Base-by-base conservation (phyloP, 2,329 filamentous ascomycete genomes). In the Boeremia exigua region DNA sequence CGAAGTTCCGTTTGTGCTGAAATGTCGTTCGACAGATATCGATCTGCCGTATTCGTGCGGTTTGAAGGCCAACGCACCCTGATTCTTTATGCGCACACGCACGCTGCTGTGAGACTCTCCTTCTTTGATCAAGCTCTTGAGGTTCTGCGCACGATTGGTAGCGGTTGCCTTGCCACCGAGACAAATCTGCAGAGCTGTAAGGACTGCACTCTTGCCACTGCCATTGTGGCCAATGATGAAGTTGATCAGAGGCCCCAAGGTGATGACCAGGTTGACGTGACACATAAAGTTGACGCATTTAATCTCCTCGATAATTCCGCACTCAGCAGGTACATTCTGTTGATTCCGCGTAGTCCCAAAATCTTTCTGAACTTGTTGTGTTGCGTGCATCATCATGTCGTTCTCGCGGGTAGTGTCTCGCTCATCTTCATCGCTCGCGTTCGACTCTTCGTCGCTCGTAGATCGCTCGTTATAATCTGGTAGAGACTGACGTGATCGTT, bases 191-290 rank as follows among this genome's bases (percentile, higher is more conserved):
- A 99, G 86, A 4, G 92, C 95, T 0, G 95, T 98, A 27, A 99
- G 79, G 12, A 98, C 89, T 2, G 95, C 95, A 74, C 95, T 99
- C 79, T 99, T 99, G 32, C 95, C 95, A 72, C 94, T 98, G 29
- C 95, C 95, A 72, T 99, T 99, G 75, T 96, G 92, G 14, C 95
- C 95, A 51, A 97, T 93, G 59, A 99, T 93, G 77, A 99, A 99
- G 76, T 99, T 99, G 75, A 99, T 96, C 33, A 97, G 80, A 0
- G 95, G 95, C 0, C 95, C 95, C n/a, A 99, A 82, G 53, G 89
- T 85, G 56, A 96, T 90, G 38, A 89, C 86, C 15, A 98, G 83
- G 51, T 88, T 87, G 39, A 87, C 82, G 73, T 99, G 95, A 69
- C 94, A 98, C 95, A 98, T 98, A 77, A 98, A 98, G 74, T 97